phyloP scores from a whole-genome alignment of 2,329 filamentous ascomycete species.

The Pyrenochaeta sp. region DNA sequence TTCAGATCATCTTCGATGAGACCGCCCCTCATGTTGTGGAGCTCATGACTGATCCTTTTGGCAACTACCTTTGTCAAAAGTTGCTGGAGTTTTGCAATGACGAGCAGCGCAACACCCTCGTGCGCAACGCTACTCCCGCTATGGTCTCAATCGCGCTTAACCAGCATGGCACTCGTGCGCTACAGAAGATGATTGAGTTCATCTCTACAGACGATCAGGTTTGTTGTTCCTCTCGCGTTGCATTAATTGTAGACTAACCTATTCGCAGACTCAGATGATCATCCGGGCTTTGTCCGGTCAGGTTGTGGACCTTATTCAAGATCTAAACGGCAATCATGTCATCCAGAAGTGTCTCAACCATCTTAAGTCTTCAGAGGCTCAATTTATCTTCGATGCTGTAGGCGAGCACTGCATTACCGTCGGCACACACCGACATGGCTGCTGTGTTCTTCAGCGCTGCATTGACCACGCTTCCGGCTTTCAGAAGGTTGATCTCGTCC shows the following conservation, averaged over 20 bases:
- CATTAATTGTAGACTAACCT: slow-evolving; percentile 14
- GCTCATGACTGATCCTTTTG: slow-evolving; percentile 97
- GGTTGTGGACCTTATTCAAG: slow-evolving; percentile 94
- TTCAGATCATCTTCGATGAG: slow-evolving; percentile 94
- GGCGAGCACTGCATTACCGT: slow-evolving; percentile 87
- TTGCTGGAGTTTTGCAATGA: slow-evolving; percentile 94
- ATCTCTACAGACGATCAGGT: slow-evolving; percentile 83
- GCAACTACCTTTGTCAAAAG: slow-evolving; percentile 99
- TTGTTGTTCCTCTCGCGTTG: slow-evolving; percentile 15
- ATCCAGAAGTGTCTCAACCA: slow-evolving; percentile 99
- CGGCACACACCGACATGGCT: slow-evolving; percentile 96
- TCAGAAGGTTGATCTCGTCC: slow-evolving; percentile 87
- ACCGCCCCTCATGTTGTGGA: slow-evolving; percentile 94
- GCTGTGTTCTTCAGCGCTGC: slow-evolving; percentile 96
- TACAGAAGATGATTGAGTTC: slow-evolving; percentile 99
- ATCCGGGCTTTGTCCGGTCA: slow-evolving; percentile 82
- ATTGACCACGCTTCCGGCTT: slow-evolving; percentile 94
- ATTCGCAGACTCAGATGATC: slow-evolving; percentile 73
- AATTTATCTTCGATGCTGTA: slow-evolving; percentile 97
- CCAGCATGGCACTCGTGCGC: slow-evolving; percentile 92
- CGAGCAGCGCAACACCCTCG: slow-evolving; percentile 90
- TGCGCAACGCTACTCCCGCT: slow-evolving; percentile 85
- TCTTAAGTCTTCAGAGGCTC: slow-evolving; percentile 80
- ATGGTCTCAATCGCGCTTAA: slow-evolving; percentile 95
- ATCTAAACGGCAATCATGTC: slow-evolving; percentile 97